Evolutionary conservation across 768 basidiomycete species (phyloP).

Genomic region (Serendipita sp.): DNA sequence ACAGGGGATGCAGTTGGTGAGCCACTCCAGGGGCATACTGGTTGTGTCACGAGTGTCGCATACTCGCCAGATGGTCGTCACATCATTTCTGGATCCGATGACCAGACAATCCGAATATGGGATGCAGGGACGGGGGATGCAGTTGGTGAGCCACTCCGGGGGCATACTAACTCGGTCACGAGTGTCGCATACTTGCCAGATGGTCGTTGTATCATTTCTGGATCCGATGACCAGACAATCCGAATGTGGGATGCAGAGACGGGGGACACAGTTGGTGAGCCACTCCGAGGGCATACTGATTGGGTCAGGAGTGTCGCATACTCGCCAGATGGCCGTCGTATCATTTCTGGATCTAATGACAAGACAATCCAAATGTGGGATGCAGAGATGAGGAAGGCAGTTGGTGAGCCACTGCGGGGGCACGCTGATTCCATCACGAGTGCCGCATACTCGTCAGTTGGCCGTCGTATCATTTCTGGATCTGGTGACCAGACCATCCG

Average conservation of each 20-base stretch:
- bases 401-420: background rate
- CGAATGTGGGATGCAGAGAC: background rate
- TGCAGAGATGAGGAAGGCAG: background rate
- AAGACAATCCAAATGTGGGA: background rate
- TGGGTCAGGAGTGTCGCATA: background rate
- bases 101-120: too few species aligned
- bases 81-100: too few species aligned
- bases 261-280: background rate
- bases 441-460: background rate
- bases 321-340: background rate
- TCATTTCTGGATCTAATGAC: background rate
- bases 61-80: too few species aligned
- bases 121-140: background rate
- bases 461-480: background rate
- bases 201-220: background rate
- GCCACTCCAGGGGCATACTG: too few species aligned
- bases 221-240: background rate
- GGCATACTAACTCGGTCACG: background rate
- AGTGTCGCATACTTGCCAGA: background rate
- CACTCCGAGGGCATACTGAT: background rate
- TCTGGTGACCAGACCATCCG: background rate
- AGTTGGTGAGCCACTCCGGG: background rate
- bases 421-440: background rate
- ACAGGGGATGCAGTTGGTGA: too few species aligned
- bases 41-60: too few species aligned